These are phyloP conservation scores for Russula vinacea DNA, from an alignment of 768 basidiomycete species.

Conservation along the genomic window DNA sequence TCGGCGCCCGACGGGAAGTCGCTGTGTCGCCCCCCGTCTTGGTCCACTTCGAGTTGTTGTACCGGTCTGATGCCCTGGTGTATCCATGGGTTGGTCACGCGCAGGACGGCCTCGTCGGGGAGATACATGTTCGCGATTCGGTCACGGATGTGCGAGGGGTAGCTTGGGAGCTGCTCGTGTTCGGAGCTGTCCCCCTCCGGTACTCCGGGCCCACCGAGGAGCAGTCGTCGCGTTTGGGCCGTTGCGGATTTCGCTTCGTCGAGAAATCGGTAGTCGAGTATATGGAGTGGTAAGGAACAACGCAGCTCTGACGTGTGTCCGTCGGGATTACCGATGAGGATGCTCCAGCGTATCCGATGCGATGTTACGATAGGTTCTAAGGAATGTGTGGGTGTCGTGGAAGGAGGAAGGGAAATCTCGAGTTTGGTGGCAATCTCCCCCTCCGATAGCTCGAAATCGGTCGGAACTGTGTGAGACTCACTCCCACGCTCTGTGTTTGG, in stretches of 20 bases:
- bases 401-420: slow-evolving; percentile 56
- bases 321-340: slow-evolving; percentile 78
- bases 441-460: slow-evolving; percentile 34
- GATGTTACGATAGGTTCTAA: slow-evolving; percentile 71
- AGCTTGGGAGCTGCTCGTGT: slow-evolving; percentile 81
- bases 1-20: slow-evolving; percentile 25
- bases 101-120: slow-evolving; percentile 58
- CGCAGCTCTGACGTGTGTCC: slow-evolving; percentile 94
- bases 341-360: slow-evolving; percentile 80
- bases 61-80: slow-evolving; percentile 43
- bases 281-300: slow-evolving; percentile 84
- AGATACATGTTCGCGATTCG: slow-evolving; percentile 78
- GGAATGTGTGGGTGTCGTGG: slow-evolving; percentile 64
- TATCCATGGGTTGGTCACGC: slow-evolving; percentile 64
- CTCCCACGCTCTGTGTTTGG: neutral
- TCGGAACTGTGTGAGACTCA: slow-evolving; percentile 21
- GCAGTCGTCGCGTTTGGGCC: slow-evolving; percentile 68
- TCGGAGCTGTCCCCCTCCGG: slow-evolving; percentile 54
- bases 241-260: slow-evolving; percentile 74
- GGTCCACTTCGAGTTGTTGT: slow-evolving; percentile 28
- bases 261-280: slow-evolving; percentile 71
- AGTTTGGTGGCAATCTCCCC: slow-evolving; percentile 60
- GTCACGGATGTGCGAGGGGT: slow-evolving; percentile 85
- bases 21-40: slow-evolving; percentile 25
- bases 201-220: slow-evolving; percentile 45